Percentiles rank a stretch among this genome's conserved stretches.
Conservation (phyloP, 257 asterid species). For the Galeopsis tetrahit region DNA sequence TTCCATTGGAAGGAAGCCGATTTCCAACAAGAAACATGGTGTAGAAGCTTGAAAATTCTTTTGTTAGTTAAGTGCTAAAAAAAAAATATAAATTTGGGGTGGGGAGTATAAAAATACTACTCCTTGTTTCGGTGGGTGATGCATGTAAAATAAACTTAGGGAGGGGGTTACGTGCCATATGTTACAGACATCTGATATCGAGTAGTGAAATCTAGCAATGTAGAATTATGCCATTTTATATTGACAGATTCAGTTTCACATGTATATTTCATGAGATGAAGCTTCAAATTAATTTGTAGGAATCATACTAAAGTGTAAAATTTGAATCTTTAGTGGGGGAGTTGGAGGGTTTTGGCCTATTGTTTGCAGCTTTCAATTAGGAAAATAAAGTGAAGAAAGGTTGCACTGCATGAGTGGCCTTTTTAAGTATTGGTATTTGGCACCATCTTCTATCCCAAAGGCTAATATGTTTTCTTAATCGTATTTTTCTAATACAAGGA, state of each 20-base stretch:
- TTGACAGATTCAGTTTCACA: neutral
- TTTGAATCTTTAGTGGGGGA: conserved; percentile 35
- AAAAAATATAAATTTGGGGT: neutral
- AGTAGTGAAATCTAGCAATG: conserved; percentile 1
- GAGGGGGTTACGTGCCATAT: conserved; percentile 1
- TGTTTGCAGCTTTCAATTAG: conserved; percentile 26
- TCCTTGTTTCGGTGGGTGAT: neutral
- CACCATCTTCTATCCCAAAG: conserved; percentile 29
- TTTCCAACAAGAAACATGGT: neutral
- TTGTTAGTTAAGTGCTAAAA: neutral
- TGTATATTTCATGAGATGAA: neutral
- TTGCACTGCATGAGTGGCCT: conserved; percentile 32
- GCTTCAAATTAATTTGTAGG: neutral
- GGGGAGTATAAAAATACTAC: neutral
- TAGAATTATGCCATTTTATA: neutral
- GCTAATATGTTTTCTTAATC: conserved; percentile 28
- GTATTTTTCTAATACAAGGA: neutral
- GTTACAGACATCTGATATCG: neutral
- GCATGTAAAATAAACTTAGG: neutral
- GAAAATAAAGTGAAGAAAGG: conserved; percentile 20
- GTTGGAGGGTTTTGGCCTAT: conserved; percentile 45
- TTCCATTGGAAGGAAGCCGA: neutral
- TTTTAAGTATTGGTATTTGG: conserved; percentile 31
- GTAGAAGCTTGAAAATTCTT: neutral
- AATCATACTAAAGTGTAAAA: neutral